phyloP scores from a whole-genome alignment of 495 filamentous ascomycete species.

The Penicillium subrubescens region DNA sequence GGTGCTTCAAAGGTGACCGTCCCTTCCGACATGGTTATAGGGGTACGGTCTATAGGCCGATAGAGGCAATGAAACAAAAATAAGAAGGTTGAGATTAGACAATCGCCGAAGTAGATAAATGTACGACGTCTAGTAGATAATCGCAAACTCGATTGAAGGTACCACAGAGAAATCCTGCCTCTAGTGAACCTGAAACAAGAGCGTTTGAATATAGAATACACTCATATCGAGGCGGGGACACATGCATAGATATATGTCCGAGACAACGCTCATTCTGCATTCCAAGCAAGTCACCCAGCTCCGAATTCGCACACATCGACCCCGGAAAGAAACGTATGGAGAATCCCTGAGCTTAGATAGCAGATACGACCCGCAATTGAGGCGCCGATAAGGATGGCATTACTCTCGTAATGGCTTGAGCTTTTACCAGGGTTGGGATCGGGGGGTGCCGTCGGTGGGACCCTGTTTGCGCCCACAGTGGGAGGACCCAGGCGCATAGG shows the following conservation, averaged over 20 bases:
- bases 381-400: slow-evolving; percentile 19
- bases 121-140: slow-evolving; percentile 2
- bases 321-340: slow-evolving; percentile 4
- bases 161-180: not conserved
- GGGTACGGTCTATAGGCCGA: not conserved
- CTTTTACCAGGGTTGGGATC: not conserved
- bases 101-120: slow-evolving; percentile 1
- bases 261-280: not conserved
- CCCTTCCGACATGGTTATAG: slow-evolving; percentile 9
- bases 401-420: slow-evolving; percentile 20
- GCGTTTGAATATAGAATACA: not conserved
- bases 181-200: not conserved
- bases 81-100: not conserved
- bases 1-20: slow-evolving; percentile 49
- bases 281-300: not conserved
- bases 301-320: slow-evolving; percentile 19
- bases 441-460: not conserved
- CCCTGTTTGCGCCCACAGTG: not conserved
- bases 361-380: slow-evolving; percentile 11
- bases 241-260: not conserved
- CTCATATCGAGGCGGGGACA: not conserved
- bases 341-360: slow-evolving; percentile 26
- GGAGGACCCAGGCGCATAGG: not conserved
- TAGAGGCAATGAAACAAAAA: not conserved
- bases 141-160: slow-evolving; percentile 1